These are phyloP conservation scores for Cladosporium halotolerans DNA, from an alignment of 2,329 filamentous ascomycete genomes.

Conservation along the genomic window DNA sequence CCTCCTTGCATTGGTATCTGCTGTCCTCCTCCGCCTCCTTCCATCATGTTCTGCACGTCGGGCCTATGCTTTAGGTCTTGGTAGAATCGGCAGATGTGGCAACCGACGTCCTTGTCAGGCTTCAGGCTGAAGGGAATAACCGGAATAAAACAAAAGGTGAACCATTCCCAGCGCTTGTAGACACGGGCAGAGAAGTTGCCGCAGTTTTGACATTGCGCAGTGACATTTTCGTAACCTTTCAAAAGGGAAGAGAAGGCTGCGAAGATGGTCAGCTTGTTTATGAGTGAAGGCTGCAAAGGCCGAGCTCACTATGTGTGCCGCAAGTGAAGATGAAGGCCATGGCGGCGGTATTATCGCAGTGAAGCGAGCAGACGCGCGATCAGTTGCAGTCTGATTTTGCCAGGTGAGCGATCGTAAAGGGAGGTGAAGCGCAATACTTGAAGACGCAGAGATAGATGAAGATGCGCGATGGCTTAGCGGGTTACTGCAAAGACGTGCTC, in stretches of 20 bases:
- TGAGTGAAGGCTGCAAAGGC: not conserved
- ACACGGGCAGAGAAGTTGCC: slow-evolving; percentile 43
- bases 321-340: slow-evolving; percentile 39
- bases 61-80: slow-evolving; percentile 49
- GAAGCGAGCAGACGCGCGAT: not conserved
- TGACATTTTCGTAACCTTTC: slow-evolving; percentile 44
- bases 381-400: no score
- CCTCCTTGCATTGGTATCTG: slow-evolving; percentile 30
- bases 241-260: slow-evolving; percentile 41
- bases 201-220: slow-evolving; percentile 48
- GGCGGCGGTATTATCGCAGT: slow-evolving; percentile 1
- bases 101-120: slow-evolving; percentile 56
- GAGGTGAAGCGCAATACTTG: no score
- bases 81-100: slow-evolving; percentile 69
- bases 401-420: no score
- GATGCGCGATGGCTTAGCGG: no score
- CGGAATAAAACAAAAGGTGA: slow-evolving; percentile 64
- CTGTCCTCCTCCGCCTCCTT: slow-evolving; percentile 20
- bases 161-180: slow-evolving; percentile 38
- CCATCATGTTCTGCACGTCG: slow-evolving; percentile 33
- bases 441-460: no score
- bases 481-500: no score
- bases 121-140: slow-evolving; percentile 62
- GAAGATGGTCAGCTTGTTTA: slow-evolving; percentile 14
- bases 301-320: slow-evolving; percentile 40